Conservation (phyloP, 2,329 filamentous ascomycete species). For the Thielaviopsis punctulata region DNA sequence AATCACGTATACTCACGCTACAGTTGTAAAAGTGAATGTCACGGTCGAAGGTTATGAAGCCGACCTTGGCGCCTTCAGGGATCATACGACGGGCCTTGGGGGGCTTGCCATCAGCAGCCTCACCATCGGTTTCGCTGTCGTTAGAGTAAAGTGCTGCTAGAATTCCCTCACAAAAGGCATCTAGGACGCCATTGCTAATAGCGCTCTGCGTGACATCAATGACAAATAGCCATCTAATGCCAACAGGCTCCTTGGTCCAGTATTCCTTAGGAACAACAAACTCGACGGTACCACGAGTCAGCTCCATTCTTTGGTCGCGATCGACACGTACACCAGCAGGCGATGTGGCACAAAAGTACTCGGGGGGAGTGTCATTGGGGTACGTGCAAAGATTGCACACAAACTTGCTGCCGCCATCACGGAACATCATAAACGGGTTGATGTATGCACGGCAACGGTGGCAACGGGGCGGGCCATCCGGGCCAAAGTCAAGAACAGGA, state of each 20-base stretch:
- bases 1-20: conserved; percentile 37
- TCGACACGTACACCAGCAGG: conserved; percentile 77
- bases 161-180: conserved; percentile 81
- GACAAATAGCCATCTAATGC: conserved; percentile 73
- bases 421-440: conserved; percentile 98
- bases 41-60: conserved; percentile 90
- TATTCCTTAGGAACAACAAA: conserved; percentile 97
- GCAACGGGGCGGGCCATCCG: conserved; percentile 76
- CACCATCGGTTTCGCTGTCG: conserved; percentile 26
- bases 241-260: conserved; percentile 87
- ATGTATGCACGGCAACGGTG: conserved; percentile 89
- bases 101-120: conserved; percentile 25
- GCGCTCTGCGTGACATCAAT: conserved; percentile 89
- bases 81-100: conserved; percentile 39
- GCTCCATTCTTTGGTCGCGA: conserved; percentile 71
- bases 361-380: conserved; percentile 74
- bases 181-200: conserved; percentile 75
- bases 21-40: conserved; percentile 98
- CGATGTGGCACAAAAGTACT: conserved; percentile 87
- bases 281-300: conserved; percentile 83
- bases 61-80: conserved; percentile 69
- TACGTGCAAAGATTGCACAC: conserved; percentile 98
- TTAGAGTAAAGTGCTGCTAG: conserved; percentile 64
- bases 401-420: conserved; percentile 84
- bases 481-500: conserved; percentile 89